Evolutionary conservation across 2,329 filamentous ascomycete species (phyloP).

Genomic region (Plenodomus tracheiphilus): DNA sequence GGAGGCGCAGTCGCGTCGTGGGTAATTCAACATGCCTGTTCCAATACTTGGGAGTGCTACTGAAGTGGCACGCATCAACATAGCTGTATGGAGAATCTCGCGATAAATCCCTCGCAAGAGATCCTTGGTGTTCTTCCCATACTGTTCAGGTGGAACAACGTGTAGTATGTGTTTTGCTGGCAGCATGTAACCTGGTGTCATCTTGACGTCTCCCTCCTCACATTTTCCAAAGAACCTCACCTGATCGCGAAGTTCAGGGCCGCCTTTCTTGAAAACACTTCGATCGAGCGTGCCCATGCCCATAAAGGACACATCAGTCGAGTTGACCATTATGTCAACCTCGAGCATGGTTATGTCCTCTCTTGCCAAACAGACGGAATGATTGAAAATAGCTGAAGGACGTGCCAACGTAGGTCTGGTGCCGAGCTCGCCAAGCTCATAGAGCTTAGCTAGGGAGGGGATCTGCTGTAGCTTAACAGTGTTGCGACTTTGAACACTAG

Average conservation of each 20-base stretch:
- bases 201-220: slow-evolving; percentile 33
- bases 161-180: slow-evolving; percentile 37
- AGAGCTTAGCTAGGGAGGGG: slow-evolving; percentile 30
- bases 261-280: slow-evolving; percentile 36
- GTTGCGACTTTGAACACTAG: slow-evolving; percentile 9
- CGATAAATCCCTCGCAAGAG: slow-evolving; percentile 34
- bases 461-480: slow-evolving; percentile 30
- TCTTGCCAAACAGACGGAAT: slow-evolving; percentile 31
- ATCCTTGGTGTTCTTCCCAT: slow-evolving; percentile 25
- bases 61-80: slow-evolving; percentile 28
- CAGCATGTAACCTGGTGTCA: slow-evolving; percentile 30
- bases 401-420: slow-evolving; percentile 25
- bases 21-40: slow-evolving; percentile 35
- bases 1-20: slow-evolving; percentile 29
- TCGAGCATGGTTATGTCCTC: slow-evolving; percentile 41
- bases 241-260: slow-evolving; percentile 24
- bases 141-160: slow-evolving; percentile 31
- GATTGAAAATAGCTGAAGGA: slow-evolving; percentile 28
- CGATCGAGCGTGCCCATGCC: slow-evolving; percentile 37
- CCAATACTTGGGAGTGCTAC: slow-evolving; percentile 41
- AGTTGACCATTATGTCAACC: slow-evolving; percentile 40
- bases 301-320: slow-evolving; percentile 29
- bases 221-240: slow-evolving; percentile 26
- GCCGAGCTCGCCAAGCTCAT: slow-evolving; percentile 29
- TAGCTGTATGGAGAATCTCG: slow-evolving; percentile 28